Percentiles rank a stretch among this genome's conserved stretches.
These are phyloP conservation scores for Spinacia oleracea DNA, from an alignment of 179 eudicot species.

Conservation along the genomic window DNA sequence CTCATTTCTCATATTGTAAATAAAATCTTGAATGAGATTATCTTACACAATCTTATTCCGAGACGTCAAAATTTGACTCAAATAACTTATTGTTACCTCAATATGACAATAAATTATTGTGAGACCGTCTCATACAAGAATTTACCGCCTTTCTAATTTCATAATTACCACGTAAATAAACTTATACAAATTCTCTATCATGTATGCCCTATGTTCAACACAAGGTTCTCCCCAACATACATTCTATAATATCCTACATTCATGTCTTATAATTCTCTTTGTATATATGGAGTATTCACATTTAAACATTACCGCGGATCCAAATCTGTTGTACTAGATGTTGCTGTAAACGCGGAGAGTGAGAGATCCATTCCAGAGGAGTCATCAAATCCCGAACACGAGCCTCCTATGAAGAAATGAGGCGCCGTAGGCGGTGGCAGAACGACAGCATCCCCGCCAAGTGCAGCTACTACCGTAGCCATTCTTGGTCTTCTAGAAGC, in stretches of 20 bases:
- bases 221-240: too few species aligned
- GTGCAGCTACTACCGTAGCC: constrained; percentile 43
- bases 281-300: not conserved
- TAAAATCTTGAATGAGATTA: not conserved
- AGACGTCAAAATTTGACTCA: too few species aligned
- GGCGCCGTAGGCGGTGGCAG: constrained; percentile 40
- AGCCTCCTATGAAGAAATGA: constrained; percentile 26
- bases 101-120: not conserved
- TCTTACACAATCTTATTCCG: not conserved
- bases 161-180: not conserved
- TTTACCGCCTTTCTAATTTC: not conserved
- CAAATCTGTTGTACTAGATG: constrained; percentile 20
- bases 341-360: constrained; percentile 12
- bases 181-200: not conserved
- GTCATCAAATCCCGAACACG: constrained; percentile 15
- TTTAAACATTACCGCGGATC: constrained; percentile 23
- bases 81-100: too few species aligned
- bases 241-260: not conserved
- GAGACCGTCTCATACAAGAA: not conserved
- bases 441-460: constrained; percentile 34
- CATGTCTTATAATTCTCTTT: not conserved
- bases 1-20: not conserved
- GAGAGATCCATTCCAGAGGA: constrained; percentile 23
- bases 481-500: constrained; percentile 46
- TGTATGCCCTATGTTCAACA: not conserved